Conservation (phyloP, 176 grass and related monocot genomes). For the Melocanna baccifera region DNA sequence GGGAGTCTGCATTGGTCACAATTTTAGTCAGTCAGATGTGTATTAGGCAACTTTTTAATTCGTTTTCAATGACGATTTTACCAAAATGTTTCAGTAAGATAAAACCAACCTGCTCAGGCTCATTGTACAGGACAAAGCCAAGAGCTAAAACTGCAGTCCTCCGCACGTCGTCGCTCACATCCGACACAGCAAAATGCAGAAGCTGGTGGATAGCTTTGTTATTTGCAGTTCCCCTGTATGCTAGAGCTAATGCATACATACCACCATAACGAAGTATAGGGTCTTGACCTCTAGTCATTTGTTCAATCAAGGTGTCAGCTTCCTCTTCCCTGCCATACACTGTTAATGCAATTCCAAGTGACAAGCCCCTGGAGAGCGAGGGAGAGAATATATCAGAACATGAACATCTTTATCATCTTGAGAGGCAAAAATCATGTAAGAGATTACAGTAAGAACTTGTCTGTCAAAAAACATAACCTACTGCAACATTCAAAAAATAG, state of each 20-base stretch:
- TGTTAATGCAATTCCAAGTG: conserved; percentile 89
- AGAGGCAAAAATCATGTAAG: background rate
- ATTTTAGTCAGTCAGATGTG: too few species aligned
- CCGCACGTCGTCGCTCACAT: conserved; percentile 98
- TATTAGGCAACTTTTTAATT: too few species aligned
- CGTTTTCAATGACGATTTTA: background rate
- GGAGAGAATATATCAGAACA: too few species aligned
- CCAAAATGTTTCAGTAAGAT: background rate
- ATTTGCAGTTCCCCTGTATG: conserved; percentile 92
- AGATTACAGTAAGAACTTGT: conserved; percentile 10
- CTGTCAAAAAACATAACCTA: background rate
- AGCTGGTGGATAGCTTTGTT: conserved; percentile 99
- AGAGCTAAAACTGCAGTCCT: conserved; percentile 96
- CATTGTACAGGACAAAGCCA: conserved; percentile 96
- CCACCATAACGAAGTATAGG: conserved; percentile 98
- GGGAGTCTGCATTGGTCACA: conserved; percentile 70
- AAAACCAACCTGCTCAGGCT: conserved; percentile 72
- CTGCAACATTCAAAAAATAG: background rate
- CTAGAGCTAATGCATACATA: conserved; percentile 97
- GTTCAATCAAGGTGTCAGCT: conserved; percentile 91
- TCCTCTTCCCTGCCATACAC: conserved; percentile 98
- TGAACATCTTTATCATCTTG: background rate
- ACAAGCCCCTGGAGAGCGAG: conserved; percentile 54
- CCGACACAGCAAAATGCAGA: conserved; percentile 96
- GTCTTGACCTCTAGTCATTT: conserved; percentile 98